Evolutionary conservation across 208 protist genomes (phyloP).

Genomic region (Herpetomonas samuelpessoai): DNA sequence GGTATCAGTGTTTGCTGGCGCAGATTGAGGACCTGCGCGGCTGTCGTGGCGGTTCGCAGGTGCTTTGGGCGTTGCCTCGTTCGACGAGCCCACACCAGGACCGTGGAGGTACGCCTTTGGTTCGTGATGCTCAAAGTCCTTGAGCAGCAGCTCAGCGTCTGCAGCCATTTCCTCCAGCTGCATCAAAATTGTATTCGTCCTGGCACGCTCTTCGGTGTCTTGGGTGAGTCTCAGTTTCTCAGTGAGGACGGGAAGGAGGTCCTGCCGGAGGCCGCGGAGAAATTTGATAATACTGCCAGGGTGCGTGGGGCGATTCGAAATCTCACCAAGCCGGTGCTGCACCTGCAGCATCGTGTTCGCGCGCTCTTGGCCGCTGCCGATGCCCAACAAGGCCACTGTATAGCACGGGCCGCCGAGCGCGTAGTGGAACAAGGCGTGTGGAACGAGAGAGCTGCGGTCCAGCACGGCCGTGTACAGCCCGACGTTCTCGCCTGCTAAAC

Average conservation of each 20-base stretch:
- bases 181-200: constrained; percentile 50
- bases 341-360: constrained; percentile 70
- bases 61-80: constrained; percentile 11
- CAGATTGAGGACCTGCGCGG: not conserved
- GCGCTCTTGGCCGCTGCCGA: constrained; percentile 54
- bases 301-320: constrained; percentile 61
- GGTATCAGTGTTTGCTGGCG: not conserved
- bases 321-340: constrained; percentile 59
- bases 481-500: constrained; percentile 68
- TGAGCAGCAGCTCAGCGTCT: constrained; percentile 61
- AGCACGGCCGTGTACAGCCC: constrained; percentile 68
- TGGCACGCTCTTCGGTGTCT: constrained; percentile 22
- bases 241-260: constrained; percentile 50
- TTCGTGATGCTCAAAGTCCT: constrained; percentile 69
- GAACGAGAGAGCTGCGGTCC: constrained; percentile 58
- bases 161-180: constrained; percentile 66
- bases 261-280: constrained; percentile 61
- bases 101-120: constrained; percentile 74
- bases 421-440: constrained; percentile 77
- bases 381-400: constrained; percentile 71
- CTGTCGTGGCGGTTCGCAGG: not conserved
- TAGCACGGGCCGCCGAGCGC: constrained; percentile 81
- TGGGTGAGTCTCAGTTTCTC: constrained; percentile 39
- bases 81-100: too few species aligned
- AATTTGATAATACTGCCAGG: constrained; percentile 76